These are phyloP conservation scores for Colletotrichum lindemuthianum DNA, from an alignment of 2,329 filamentous ascomycete genomes.

Conservation along the genomic window DNA sequence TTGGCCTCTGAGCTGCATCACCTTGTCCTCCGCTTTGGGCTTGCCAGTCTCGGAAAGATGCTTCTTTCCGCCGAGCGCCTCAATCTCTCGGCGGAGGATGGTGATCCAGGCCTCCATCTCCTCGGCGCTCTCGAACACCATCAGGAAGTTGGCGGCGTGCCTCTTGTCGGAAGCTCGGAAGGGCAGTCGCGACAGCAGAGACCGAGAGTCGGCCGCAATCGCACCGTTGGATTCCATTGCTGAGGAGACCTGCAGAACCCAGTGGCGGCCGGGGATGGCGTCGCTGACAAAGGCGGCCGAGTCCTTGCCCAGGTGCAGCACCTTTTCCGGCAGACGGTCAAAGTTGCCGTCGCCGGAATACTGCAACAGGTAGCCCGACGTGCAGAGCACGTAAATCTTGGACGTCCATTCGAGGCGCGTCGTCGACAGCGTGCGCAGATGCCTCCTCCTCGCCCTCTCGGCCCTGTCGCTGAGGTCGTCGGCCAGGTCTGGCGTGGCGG, in stretches of 20 bases:
- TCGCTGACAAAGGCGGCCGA: conserved; percentile 86
- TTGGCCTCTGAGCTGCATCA: conserved; percentile 48
- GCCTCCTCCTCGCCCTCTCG: conserved; percentile 58
- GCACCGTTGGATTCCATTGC: conserved; percentile 68
- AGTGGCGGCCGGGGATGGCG: conserved; percentile 80
- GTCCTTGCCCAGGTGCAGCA: conserved; percentile 75
- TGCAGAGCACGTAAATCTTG: conserved; percentile 78
- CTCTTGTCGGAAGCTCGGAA: conserved; percentile 67
- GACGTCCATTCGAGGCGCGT: conserved; percentile 71
- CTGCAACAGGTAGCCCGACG: conserved; percentile 78
- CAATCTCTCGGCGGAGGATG: conserved; percentile 74
- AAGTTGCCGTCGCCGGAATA: conserved; percentile 77
- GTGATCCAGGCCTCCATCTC: conserved; percentile 83
- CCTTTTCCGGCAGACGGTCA: conserved; percentile 78
- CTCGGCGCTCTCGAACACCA: conserved; percentile 77
- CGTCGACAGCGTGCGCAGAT: conserved; percentile 54
- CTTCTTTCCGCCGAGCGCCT: conserved; percentile 74
- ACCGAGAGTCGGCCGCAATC: conserved; percentile 62
- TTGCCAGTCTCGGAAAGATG: conserved; percentile 68
- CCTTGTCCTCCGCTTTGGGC: conserved; percentile 54
- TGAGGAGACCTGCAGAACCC: conserved; percentile 81
- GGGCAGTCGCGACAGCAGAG: conserved; percentile 72
- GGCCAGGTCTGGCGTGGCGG: conserved; percentile 36
- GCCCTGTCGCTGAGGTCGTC: conserved; percentile 43
- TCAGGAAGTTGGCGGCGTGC: conserved; percentile 70